Evolutionary conservation across 192 early-diverging fungal species (phyloP), one percentile per base, ranked within the genome.

Genomic region (Geranomyces michiganensis): DNA sequence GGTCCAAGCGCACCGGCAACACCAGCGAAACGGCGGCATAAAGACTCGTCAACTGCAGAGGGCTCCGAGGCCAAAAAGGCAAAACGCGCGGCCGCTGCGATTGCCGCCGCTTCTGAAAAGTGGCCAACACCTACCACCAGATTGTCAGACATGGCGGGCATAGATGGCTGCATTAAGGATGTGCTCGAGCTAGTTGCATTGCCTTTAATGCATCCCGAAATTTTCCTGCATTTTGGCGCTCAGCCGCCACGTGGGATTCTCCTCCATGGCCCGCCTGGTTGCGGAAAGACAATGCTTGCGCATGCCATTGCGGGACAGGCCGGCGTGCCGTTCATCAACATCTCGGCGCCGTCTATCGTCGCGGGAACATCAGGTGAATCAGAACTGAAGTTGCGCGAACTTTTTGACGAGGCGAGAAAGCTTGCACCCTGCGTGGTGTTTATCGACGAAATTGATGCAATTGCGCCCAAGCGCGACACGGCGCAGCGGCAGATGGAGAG

Each of bases 351-450:
- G 19, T 92, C 92, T 0, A 87, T 98, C 29, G 94, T 99, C 9
- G 94, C 93, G 21, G 96, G 95, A 15, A 97, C 98, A 94, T 97
- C 96, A 21, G 97, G 97, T 48, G 97, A 99, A 79, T 95, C 93
- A 7, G 97, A 99, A 77, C 97, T 98, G 76, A 97, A 97, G 82
- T 90, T 99, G 27, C 87, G 97, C 31, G 97, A 97, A 71, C 86
- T 99, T 0, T 99, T 99, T 86, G 93, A 95, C n/a, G 94, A 98
- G 72, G 96, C 95, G 4, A 92, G 86, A 61, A 89, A 84, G 7
- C 76, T 89, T 65, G 94, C 94, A 8, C 94, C 94, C 0, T 95
- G 93, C 78, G 71, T 99, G 26, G 82, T 99, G 62, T 99, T 99
- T 68, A 95, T 99, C 70, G 96, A 99, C 74, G 96, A 99, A 76